Evolutionary conservation across 2,329 filamentous ascomycete genomes (phyloP).

Genomic region (Chalaropsis ovoidea): DNA sequence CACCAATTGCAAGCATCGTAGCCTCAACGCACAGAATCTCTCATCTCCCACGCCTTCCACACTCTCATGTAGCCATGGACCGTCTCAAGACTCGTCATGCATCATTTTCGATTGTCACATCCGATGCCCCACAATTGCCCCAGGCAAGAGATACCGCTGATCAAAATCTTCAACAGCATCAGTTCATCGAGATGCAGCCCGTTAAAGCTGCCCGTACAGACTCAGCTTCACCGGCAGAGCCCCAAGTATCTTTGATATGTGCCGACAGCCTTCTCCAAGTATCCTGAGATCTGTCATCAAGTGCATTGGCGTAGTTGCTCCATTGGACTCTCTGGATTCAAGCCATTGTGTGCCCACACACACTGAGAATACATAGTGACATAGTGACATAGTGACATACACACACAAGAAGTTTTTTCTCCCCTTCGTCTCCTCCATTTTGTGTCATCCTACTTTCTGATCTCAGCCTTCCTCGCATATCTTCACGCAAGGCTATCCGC

Average conservation of each 20-base stretch:
- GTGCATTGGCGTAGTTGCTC: slow-evolving; percentile 1
- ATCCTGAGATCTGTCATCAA: not conserved
- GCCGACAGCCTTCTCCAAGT: too few species aligned
- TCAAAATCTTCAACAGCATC: not conserved
- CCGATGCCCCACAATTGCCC: not conserved
- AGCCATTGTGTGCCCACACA: not conserved
- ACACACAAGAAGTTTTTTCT: slow-evolving; percentile 15
- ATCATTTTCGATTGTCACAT: not conserved
- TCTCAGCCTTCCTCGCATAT: slow-evolving; percentile 11
- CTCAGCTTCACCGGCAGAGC: not conserved
- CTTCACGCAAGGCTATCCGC: slow-evolving; percentile 10
- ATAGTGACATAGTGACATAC: not conserved
- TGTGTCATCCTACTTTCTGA: not conserved
- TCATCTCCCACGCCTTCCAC: not conserved
- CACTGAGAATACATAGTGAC: slow-evolving; percentile 12
- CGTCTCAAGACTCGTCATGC: not conserved
- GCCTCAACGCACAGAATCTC: too few species aligned
- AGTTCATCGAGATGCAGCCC: not conserved
- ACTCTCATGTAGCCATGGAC: too few species aligned
- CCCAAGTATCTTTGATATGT: not conserved
- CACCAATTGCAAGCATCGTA: too few species aligned
- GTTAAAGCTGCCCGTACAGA: not conserved
- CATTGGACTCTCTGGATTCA: not conserved
- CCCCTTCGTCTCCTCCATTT: not conserved
- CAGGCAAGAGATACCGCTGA: not conserved